Evolutionary conservation across 768 basidiomycete species (phyloP), one percentile per base, ranked within the genome.

Genomic region (Mycena olivaceomarginata): DNA sequence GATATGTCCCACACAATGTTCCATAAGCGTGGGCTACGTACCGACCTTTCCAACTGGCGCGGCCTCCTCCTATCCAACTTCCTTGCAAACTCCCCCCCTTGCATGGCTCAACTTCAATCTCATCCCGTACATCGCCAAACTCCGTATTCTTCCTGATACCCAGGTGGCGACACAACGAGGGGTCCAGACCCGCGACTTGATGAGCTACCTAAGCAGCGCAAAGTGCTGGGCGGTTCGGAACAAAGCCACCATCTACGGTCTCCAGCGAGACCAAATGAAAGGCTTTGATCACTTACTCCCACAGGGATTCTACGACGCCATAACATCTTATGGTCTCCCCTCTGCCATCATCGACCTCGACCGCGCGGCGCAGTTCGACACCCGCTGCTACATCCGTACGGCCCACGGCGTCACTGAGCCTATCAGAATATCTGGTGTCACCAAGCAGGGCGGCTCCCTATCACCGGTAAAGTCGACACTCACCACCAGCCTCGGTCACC

Each of bases 371-470:
- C 82, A 83, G 57, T 63, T 48, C 1, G 56, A 80, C 11, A 75
- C 73, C 15, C 46, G 20, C 7, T 81, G 71, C 59, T 63, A 2
- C 18, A 65, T 80, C 7, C 71, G 63, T 7, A 83, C 82, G 8
- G 78, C 77, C 2, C 79, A 79, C 66, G 82, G 82, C 2, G 45
- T 78, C 0, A 81, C 81, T 5, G 75, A 67, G 0, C 72, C 80
- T 0, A 74, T 83, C 43, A 72, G 72, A 7, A 72, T 83, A 7
- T 31, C 67, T 13, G 82, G 82, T 2, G 68, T 84, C 15, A 83
- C 80, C 2, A 80, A 82, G 59, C 82, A 84, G 59, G 82, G 84
- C 16, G 76, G 80, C 81, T n/a, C n/a, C n/a, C n/a, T n/a, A n/a
- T n/a, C n/a, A 1, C 82, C 81, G 0, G 48, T 83, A 18, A 84